Evolutionary conservation across 345 rosid species (phyloP).

Genomic region (Gossypium australe): DNA sequence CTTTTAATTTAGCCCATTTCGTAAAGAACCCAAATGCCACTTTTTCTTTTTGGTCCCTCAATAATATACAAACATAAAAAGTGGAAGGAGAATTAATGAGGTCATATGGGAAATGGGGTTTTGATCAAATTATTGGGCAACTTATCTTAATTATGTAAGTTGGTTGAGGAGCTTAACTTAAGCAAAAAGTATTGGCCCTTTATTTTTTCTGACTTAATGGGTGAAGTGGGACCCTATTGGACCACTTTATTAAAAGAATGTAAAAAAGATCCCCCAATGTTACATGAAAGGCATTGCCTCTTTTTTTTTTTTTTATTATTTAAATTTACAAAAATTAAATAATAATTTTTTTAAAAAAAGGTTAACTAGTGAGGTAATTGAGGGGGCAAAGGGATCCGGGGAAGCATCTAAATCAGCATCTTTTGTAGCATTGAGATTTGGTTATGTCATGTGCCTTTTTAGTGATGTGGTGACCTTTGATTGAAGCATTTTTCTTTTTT

Average conservation of each 20-base stretch:
- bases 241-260: neutral
- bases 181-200: constrained; percentile 19
- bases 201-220: constrained; percentile 9
- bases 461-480: constrained; percentile 6
- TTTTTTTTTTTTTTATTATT: too few relatives aligned
- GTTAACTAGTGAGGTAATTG: constrained; percentile 8
- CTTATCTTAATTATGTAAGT: neutral
- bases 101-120: neutral
- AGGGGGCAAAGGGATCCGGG: neutral
- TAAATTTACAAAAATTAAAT: neutral
- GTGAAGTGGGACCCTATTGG: constrained; percentile 3
- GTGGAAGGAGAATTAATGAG: neutral
- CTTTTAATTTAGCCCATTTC: neutral
- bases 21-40: neutral
- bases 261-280: neutral
- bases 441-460: constrained; percentile 9
- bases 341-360: neutral
- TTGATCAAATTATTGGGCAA: constrained; percentile 4
- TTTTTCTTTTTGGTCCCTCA: neutral
- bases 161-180: neutral
- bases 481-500: neutral
- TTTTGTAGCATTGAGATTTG: neutral
- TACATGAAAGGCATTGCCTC: neutral
- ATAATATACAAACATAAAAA: neutral
- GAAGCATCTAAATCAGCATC: neutral